phyloP scores from a whole-genome alignment of 2,329 filamentous ascomycete species.

The Penicillium vulpinum region DNA sequence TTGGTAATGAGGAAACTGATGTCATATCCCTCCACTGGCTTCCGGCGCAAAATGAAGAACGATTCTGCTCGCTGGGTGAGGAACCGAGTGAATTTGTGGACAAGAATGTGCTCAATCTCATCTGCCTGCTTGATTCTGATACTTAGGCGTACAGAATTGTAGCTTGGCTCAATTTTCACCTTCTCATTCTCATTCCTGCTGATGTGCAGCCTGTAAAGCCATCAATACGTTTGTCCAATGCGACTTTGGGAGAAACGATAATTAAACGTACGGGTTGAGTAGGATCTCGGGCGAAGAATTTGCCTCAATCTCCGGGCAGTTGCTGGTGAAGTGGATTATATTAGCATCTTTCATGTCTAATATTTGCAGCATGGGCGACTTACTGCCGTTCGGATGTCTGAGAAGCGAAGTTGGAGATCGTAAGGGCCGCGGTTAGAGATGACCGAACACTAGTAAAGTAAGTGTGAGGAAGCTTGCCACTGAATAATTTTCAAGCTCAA shows the following conservation, averaged over 20 bases:
- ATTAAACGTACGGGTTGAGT: constrained; percentile 64
- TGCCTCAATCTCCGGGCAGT: constrained; percentile 96
- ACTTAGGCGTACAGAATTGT: constrained; percentile 95
- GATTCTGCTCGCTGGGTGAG: constrained; percentile 93
- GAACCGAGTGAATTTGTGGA: constrained; percentile 98
- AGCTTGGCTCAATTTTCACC: constrained; percentile 91
- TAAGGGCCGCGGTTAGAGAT: constrained; percentile 89
- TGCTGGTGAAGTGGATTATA: constrained; percentile 52
- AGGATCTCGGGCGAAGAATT: constrained; percentile 79
- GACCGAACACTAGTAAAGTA: constrained; percentile 91
- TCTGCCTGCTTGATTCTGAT: constrained; percentile 99
- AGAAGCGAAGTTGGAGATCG: constrained; percentile 94
- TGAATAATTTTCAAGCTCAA: constrained; percentile 70
- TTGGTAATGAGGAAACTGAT: constrained; percentile 99
- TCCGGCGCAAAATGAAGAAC: constrained; percentile 93
- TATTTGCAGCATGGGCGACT: background rate
- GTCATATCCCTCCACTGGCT: constrained; percentile 96
- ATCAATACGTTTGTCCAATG: constrained; percentile 6
- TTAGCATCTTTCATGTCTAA: background rate
- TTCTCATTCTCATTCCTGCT: constrained; percentile 96
- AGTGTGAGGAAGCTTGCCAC: constrained; percentile 65
- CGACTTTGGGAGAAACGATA: background rate
- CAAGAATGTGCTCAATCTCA: constrained; percentile 85
- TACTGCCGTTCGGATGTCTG: constrained; percentile 82
- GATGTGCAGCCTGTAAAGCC: constrained; percentile 60